Conservation (phyloP, 2,329 filamentous ascomycete species). For the Gyromitra esculenta region DNA sequence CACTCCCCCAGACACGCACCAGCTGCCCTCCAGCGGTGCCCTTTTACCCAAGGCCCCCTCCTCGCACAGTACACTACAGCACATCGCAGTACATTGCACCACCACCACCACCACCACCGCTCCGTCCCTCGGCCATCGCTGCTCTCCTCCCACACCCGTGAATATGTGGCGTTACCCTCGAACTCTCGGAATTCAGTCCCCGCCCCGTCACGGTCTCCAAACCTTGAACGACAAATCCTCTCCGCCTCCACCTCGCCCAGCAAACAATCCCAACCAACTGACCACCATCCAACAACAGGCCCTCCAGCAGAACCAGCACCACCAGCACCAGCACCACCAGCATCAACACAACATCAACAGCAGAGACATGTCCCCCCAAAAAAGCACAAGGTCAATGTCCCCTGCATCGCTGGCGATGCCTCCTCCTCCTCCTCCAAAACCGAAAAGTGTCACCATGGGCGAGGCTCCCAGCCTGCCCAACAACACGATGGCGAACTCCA, state of each 20-base stretch:
- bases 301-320: not conserved
- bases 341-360: slow-evolving; percentile 12
- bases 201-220: slow-evolving; percentile 40
- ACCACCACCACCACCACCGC: not conserved
- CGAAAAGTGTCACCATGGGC: slow-evolving; percentile 46
- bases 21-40: not conserved
- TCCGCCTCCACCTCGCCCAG: slow-evolving; percentile 15
- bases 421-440: slow-evolving; percentile 40
- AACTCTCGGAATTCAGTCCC: slow-evolving; percentile 46
- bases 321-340: slow-evolving; percentile 15
- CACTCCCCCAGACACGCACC: not conserved
- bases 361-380: slow-evolving; percentile 43
- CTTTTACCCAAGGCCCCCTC: slow-evolving; percentile 21
- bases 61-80: not conserved
- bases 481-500: slow-evolving; percentile 12
- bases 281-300: slow-evolving; percentile 2
- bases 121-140: not conserved
- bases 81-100: not conserved
- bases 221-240: slow-evolving; percentile 17
- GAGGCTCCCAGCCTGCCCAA: slow-evolving; percentile 41
- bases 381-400: slow-evolving; percentile 41
- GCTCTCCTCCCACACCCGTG: not conserved
- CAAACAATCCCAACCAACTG: slow-evolving; percentile 20
- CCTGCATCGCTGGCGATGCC: slow-evolving; percentile 47
- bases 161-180: slow-evolving; percentile 48